A percentile compares a stretch with the other conserved stretches of the same genome.
Evolutionary conservation across 2,329 filamentous ascomycete genomes (phyloP).

Genomic region (Aspergillus pseudoglaucus): DNA sequence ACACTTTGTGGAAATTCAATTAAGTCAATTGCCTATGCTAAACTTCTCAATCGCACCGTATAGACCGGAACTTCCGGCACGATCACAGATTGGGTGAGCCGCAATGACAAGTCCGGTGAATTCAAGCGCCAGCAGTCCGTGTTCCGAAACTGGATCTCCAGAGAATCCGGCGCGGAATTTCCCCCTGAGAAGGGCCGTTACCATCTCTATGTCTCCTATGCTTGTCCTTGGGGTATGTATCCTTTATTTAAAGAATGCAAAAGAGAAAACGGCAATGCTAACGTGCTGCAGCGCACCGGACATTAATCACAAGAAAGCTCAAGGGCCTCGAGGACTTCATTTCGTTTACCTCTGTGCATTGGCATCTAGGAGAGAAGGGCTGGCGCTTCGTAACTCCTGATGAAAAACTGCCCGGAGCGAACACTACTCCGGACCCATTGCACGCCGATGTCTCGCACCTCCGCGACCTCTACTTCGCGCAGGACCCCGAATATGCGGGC

Average conservation of each 20-base stretch:
- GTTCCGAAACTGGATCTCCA: conserved; percentile 76
- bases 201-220: conserved; percentile 91
- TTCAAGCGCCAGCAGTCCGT: conserved; percentile 83
- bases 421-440: conserved; percentile 50
- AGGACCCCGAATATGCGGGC: conserved; percentile 64
- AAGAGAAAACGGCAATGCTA: background rate
- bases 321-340: conserved; percentile 89
- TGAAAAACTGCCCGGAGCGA: conserved; percentile 53
- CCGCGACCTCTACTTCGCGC: conserved; percentile 71
- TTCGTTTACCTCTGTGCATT: conserved; percentile 75
- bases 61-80: conserved; percentile 34
- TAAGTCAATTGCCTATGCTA: background rate
- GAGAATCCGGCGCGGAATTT: conserved; percentile 64
- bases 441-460: conserved; percentile 64
- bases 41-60: background rate
- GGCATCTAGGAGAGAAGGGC: conserved; percentile 72
- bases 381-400: conserved; percentile 74
- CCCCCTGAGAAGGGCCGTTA: conserved; percentile 84
- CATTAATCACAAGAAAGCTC: conserved; percentile 78
- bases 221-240: conserved; percentile 71
- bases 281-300: conserved; percentile 62
- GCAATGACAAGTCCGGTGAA: conserved; percentile 72
- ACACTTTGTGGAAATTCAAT: background rate
- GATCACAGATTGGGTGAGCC: conserved; percentile 80
- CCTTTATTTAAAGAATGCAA: no score